Conservation (phyloP, 2,329 filamentous ascomycete species). For the Beauveria sp. region DNA sequence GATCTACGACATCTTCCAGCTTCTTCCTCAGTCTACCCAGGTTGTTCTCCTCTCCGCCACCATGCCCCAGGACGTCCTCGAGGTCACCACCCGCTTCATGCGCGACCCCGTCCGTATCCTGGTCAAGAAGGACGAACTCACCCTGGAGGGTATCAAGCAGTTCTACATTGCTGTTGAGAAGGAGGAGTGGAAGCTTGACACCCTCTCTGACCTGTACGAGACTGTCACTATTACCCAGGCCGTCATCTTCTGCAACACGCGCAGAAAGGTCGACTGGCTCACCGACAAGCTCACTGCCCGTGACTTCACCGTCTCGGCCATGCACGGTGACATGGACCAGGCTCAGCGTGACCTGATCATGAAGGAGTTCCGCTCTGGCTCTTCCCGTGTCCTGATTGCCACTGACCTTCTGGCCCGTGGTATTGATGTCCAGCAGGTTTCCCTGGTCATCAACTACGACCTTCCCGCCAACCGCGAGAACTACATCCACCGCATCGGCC, state of each 20-base stretch:
- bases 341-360: constrained; percentile 97
- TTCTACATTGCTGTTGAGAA: constrained; percentile 99
- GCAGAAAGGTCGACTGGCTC: constrained; percentile 99
- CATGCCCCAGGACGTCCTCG: constrained; percentile 97
- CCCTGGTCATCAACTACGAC: constrained; percentile 99
- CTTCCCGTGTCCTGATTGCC: constrained; percentile 96
- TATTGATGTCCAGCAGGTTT: constrained; percentile 99
- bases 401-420: constrained; percentile 97
- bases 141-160: constrained; percentile 98
- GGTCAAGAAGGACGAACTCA: constrained; percentile 99
- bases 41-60: constrained; percentile 97
- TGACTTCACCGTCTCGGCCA: constrained; percentile 98
- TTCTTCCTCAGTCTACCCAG: constrained; percentile 95
- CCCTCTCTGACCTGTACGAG: constrained; percentile 97
- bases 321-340: constrained; percentile 99
- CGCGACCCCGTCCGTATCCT: constrained; percentile 97
- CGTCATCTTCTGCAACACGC: constrained; percentile 99
- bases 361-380: constrained; percentile 99
- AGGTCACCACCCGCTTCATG: constrained; percentile 99
- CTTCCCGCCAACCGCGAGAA: constrained; percentile 98
- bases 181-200: constrained; percentile 99
- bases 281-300: constrained; percentile 97
- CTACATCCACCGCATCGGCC: constrained; percentile 99
- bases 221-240: constrained; percentile 99
- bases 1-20: constrained; percentile 99